phyloP scores from a whole-genome alignment of 192 early-diverging fungal species.

The Dispira simplex region DNA sequence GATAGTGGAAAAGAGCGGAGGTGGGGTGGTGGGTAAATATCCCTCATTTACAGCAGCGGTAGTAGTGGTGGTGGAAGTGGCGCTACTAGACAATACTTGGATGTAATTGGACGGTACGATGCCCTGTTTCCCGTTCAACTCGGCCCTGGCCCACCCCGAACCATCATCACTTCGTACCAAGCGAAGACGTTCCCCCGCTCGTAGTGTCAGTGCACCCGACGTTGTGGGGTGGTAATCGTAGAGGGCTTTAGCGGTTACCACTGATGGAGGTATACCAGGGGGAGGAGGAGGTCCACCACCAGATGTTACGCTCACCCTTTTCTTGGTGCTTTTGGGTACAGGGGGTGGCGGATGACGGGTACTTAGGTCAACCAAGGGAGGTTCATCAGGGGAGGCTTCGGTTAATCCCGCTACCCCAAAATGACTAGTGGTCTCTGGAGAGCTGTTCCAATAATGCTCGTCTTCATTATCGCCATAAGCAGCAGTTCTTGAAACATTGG shows the following conservation, averaged over 20 bases:
- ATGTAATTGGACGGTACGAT: constrained; percentile 24
- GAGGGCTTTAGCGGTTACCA: background rate
- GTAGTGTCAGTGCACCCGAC: constrained; percentile 10
- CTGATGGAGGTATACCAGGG: too few species aligned
- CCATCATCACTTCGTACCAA: constrained; percentile 18
- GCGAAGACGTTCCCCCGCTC: constrained; percentile 17
- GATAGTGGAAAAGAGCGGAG: background rate
- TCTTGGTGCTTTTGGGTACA: background rate
- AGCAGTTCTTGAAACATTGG: background rate
- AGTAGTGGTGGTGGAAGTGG: background rate
- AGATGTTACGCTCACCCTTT: background rate
- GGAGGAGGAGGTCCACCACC: background rate
- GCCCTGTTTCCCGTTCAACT: constrained; percentile 16
- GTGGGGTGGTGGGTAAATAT: too few species aligned
- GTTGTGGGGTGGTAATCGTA: background rate
- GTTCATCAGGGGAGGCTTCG: background rate
- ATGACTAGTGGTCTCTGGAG: background rate
- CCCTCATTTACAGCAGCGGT: background rate
- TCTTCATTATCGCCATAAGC: background rate
- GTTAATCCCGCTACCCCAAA: background rate
- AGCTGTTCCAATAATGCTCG: background rate
- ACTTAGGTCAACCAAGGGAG: background rate
- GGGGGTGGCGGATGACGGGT: background rate
- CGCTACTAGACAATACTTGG: constrained; percentile 13
- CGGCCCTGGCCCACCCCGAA: constrained; percentile 20